These are phyloP conservation scores for Puccinellia tenuiflora DNA, from an alignment of 176 grass and related monocot species.

Conservation along the genomic window DNA sequence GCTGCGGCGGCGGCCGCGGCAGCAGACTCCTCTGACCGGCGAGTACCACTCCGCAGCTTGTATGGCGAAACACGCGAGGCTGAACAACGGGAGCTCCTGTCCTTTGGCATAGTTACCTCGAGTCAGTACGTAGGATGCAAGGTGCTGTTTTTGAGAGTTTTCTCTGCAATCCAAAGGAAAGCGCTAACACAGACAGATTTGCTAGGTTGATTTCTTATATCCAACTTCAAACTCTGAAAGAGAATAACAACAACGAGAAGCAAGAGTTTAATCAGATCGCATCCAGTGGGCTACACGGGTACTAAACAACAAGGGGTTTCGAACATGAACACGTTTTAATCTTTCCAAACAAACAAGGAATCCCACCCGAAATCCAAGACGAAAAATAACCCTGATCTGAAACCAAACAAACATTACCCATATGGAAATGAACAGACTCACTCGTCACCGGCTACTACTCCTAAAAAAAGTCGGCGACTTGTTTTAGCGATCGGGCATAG, in stretches of 20 bases:
- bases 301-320: neutral
- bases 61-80: constrained; percentile 30
- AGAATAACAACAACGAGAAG: constrained; percentile 4
- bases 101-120: constrained; percentile 66
- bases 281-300: neutral
- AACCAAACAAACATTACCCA: neutral
- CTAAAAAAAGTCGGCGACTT: neutral
- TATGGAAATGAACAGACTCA: neutral
- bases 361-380: neutral
- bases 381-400: neutral
- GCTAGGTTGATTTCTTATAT: constrained; percentile 43
- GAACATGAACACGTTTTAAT: neutral
- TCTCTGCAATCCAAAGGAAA: constrained; percentile 38
- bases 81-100: constrained; percentile 48
- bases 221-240: constrained; percentile 53
- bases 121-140: constrained; percentile 39
- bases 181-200: constrained; percentile 27
- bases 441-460: neutral
- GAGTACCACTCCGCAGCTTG: constrained; percentile 22
- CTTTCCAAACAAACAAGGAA: neutral
- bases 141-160: neutral
- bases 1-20: neutral
- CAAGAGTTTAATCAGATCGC: constrained; percentile 21
- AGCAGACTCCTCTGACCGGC: constrained; percentile 12
- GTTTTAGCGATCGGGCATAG: neutral